phyloP scores from a whole-genome alignment of 139 green algal genomes.

The Pleodorina starrii region DNA sequence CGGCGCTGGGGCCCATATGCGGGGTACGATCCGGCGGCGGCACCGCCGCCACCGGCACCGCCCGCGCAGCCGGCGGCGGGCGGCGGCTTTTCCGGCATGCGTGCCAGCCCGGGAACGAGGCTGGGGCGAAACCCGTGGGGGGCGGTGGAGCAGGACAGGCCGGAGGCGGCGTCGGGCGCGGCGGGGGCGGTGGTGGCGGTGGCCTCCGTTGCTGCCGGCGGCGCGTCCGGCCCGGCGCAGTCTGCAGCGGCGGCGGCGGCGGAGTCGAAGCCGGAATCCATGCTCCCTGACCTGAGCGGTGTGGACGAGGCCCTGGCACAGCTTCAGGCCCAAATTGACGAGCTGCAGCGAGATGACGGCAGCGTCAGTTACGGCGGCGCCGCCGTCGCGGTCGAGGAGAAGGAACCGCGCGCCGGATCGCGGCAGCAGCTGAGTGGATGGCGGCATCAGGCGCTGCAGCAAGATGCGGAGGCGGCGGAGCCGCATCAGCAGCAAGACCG shows the following conservation, averaged over 20 bases:
- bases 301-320: background rate
- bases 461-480: background rate
- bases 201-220: no score
- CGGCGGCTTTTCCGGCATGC: background rate
- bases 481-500: background rate
- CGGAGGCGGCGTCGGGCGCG: background rate
- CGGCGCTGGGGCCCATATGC: background rate
- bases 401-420: background rate
- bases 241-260: background rate
- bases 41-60: background rate
- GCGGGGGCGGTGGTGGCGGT: no score
- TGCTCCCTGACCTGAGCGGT: background rate
- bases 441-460: background rate
- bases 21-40: background rate
- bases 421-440: background rate
- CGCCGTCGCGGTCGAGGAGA: background rate
- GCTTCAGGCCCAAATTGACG: slow-evolving; percentile 11
- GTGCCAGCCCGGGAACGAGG: background rate
- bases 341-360: background rate
- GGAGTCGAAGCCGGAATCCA: background rate
- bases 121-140: slow-evolving; percentile 18
- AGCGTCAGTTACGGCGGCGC: no score
- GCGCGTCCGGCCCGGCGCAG: no score
- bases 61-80: background rate
- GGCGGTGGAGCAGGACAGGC: background rate